These are phyloP conservation scores for Aspergillus caelatus DNA, from an alignment of 2,329 filamentous ascomycete genomes.

Conservation along the genomic window DNA sequence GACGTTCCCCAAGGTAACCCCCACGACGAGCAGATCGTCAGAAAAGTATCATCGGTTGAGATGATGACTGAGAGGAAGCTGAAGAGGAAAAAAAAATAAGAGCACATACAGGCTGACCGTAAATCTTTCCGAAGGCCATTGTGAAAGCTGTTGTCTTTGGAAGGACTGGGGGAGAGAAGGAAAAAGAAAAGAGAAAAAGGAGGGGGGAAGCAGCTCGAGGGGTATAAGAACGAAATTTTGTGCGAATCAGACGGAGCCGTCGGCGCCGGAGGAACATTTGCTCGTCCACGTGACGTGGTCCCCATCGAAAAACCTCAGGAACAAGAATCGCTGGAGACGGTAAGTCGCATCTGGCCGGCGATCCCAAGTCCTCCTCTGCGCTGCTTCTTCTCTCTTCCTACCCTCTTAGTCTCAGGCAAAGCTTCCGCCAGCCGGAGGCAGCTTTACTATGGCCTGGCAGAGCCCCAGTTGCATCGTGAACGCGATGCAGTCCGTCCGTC, in stretches of 20 bases:
- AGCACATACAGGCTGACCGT: slow-evolving; percentile 73
- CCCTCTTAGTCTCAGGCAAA: slow-evolving; percentile 4
- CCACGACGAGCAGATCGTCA: slow-evolving; percentile 11
- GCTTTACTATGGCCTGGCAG: slow-evolving; percentile 39
- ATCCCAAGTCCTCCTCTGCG: background rate
- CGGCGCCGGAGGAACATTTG: slow-evolving; percentile 31
- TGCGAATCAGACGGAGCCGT: slow-evolving; percentile 28
- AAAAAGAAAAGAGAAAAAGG: slow-evolving; percentile 21
- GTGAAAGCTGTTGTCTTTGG: slow-evolving; percentile 46
- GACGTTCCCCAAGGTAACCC: slow-evolving; percentile 26
- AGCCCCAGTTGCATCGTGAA: slow-evolving; percentile 38
- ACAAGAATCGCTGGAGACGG: slow-evolving; percentile 12
- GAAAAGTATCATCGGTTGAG: background rate
- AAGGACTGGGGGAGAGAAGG: background rate
- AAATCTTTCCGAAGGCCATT: slow-evolving; percentile 98
- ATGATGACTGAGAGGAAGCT: slow-evolving; percentile 8
- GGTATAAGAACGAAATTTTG: slow-evolving; percentile 26
- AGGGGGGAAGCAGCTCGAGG: slow-evolving; percentile 21
- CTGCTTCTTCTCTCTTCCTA: background rate
- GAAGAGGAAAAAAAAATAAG: background rate
- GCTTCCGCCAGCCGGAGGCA: slow-evolving; percentile 16
- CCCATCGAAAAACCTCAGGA: slow-evolving; percentile 28
- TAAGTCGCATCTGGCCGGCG: slow-evolving; percentile 4
- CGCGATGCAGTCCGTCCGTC: slow-evolving; percentile 37
- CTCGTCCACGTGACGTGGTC: slow-evolving; percentile 27